Evolutionary conservation across 306 rosid species (phyloP), one percentile per base, ranked within the genome.

Genomic region (Gastrolobium villosum): DNA sequence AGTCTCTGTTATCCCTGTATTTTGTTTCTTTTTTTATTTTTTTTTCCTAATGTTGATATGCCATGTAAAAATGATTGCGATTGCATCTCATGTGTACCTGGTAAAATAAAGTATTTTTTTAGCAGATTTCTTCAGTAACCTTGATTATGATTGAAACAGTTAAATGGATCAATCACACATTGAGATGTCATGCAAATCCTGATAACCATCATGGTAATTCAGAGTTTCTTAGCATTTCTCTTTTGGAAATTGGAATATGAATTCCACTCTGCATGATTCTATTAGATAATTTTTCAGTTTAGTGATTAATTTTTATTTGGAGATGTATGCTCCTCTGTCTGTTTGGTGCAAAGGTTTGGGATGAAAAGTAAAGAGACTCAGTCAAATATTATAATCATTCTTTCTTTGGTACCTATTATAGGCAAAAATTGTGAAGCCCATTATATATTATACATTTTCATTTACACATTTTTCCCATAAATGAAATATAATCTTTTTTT

Each of bases 111-210:
- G 69, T 8, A 26, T 4, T 39, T 32, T 75, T 49, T 50, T 7
- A 37, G 40, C 10, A 39, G 2, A 39, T 37, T 9, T 45, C 70
- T 39, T 30, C 39, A 40, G 32, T n/a, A 14, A 72, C 7, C 37
- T 37, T 71, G 57, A 36, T 45, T 65, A 30, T 64, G 54, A 55
- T 64, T 46, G 45, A 72, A 44, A 78, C 76, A 77, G 83, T 76
- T 76, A 75, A 67, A 69, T 69, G 72, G 77, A 81, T 75, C 81
- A 61, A 82, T 76, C 69, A 61, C n/a, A 14, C 55, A 49, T 52
- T 69, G 85, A 82, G 8, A 34, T 69, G 77, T 81, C 85, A 71
- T 70, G 48, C 34, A 37, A 75, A 74, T 65, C 60, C 71, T 75
- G 57, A 50, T 65, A 31, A 68, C 30, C 68, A 73, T 59, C 34